A percentile compares a stretch with the other conserved stretches of the same genome.
Evolutionary conservation across 768 basidiomycete species (phyloP).

Genomic region (Myochromella boudieri): DNA sequence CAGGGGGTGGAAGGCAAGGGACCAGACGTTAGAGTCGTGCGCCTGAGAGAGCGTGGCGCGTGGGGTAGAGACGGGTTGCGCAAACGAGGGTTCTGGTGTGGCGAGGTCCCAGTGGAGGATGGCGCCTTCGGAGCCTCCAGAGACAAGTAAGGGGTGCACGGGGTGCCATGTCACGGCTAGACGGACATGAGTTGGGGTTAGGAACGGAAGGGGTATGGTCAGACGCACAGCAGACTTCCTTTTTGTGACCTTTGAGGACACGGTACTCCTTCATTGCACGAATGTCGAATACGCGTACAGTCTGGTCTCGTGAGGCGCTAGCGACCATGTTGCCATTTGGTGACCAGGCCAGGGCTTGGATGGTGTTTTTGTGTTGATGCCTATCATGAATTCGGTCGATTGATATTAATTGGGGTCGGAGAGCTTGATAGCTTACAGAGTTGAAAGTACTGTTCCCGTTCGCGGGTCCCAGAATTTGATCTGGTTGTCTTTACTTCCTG

Average conservation of each 20-base stretch:
- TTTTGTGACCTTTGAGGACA: constrained; percentile 92
- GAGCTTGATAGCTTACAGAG: constrained; percentile 57
- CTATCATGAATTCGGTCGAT: constrained; percentile 42
- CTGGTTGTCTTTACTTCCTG: constrained; percentile 96
- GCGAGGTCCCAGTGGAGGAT: constrained; percentile 93
- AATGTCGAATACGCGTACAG: constrained; percentile 95
- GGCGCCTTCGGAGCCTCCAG: constrained; percentile 92
- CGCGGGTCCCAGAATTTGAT: constrained; percentile 99
- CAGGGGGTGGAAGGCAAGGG: constrained; percentile 91
- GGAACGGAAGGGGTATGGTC: not conserved
- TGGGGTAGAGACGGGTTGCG: constrained; percentile 50
- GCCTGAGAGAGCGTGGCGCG: constrained; percentile 91
- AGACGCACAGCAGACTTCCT: constrained; percentile 92
- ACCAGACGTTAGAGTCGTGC: constrained; percentile 98
- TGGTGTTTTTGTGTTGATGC: constrained; percentile 96
- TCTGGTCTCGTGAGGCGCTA: constrained; percentile 93
- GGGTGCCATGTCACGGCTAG: constrained; percentile 96
- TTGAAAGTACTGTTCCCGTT: constrained; percentile 86
- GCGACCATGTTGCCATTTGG: constrained; percentile 94
- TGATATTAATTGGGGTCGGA: not conserved
- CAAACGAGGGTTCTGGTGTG: constrained; percentile 50
- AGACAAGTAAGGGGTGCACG: constrained; percentile 85
- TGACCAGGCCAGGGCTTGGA: constrained; percentile 91
- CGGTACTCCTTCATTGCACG: constrained; percentile 96
- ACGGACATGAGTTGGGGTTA: not conserved